A percentile compares a stretch with the other conserved stretches of the same genome.
Evolutionary conservation across 805 yeast species (phyloP).

Genomic region (Candida peoriensis): DNA sequence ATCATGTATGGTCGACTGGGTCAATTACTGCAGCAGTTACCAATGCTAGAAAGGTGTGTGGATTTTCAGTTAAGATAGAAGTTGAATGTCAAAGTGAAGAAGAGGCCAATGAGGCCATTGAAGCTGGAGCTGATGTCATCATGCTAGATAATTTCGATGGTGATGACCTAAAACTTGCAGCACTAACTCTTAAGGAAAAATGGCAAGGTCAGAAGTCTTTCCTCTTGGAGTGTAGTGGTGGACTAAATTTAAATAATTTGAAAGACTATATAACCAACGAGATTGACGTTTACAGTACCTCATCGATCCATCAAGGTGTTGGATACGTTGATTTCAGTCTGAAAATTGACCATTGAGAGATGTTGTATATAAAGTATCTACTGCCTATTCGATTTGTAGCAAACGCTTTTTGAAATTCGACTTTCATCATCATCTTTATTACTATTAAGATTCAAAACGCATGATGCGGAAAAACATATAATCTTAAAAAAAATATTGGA

Average conservation of each 20-base stretch:
- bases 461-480: too few species aligned
- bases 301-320: conserved; percentile 90
- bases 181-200: conserved; percentile 50
- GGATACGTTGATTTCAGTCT: conserved; percentile 78
- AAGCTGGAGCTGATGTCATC: conserved; percentile 91
- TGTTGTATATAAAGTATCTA: too few species aligned
- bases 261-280: conserved; percentile 63
- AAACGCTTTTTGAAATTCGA: too few species aligned
- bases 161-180: conserved; percentile 57
- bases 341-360: conserved; percentile 54
- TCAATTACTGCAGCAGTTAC: conserved; percentile 81
- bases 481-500: too few species aligned
- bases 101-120: conserved; percentile 90
- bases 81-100: conserved; percentile 83
- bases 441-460: too few species aligned
- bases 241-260: conserved; percentile 68
- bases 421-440: too few species aligned
- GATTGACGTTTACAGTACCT: conserved; percentile 86
- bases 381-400: too few species aligned
- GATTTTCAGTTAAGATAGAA: conserved; percentile 85
- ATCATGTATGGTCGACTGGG: conserved; percentile 90
- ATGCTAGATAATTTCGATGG: conserved; percentile 90
- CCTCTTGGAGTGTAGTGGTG: conserved; percentile 88
- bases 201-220: conserved; percentile 50
- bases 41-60: conserved; percentile 75